These are phyloP conservation scores for Phialophora expanda DNA, from an alignment of 2,329 filamentous ascomycete species.

Conservation along the genomic window DNA sequence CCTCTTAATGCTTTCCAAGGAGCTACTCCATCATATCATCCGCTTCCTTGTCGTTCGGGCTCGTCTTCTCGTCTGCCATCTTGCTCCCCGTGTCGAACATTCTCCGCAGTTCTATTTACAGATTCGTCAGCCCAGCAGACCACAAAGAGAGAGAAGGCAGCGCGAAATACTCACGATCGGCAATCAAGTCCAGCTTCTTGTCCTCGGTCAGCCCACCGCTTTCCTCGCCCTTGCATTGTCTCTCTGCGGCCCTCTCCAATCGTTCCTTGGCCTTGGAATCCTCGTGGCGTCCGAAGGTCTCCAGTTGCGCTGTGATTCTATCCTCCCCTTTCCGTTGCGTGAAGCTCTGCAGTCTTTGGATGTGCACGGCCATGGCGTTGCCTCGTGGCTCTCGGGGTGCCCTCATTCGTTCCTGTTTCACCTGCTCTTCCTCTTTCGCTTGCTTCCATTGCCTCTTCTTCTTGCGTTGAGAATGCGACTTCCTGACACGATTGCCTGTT, in stretches of 20 bases:
- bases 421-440: neutral
- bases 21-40: neutral
- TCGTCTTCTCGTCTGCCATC: neutral
- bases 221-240: constrained; percentile 3
- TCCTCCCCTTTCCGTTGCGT: neutral
- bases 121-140: neutral
- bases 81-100: neutral
- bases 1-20: neutral
- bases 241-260: constrained; percentile 10
- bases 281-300: neutral
- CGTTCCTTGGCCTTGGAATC: neutral
- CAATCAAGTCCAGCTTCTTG: constrained; percentile 20
- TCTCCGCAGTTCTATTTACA: neutral
- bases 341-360: neutral
- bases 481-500: neutral
- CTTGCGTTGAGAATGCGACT: neutral
- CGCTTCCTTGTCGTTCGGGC: neutral
- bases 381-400: neutral
- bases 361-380: neutral
- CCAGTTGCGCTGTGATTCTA: neutral
- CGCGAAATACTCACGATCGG: neutral
- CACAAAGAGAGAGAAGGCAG: neutral
- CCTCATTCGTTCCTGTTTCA: neutral
- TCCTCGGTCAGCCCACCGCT: constrained; percentile 13
- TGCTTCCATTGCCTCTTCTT: neutral